Conservation (phyloP, 108 stramenopile genomes). For the Stephanodiscus minutulus region DNA sequence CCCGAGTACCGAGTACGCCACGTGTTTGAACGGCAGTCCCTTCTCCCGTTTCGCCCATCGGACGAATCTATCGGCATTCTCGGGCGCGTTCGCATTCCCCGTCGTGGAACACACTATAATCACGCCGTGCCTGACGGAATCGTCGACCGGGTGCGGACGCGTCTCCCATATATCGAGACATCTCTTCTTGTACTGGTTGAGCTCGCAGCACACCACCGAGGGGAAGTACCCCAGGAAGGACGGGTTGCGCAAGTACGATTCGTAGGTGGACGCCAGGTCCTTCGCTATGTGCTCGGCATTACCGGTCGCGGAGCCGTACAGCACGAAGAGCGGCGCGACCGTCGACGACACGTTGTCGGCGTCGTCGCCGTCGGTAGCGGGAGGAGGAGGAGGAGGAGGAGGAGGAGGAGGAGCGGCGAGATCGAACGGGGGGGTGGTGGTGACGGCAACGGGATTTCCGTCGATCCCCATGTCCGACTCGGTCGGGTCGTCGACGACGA, state of each 20-base stretch:
- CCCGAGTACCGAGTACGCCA: constrained; percentile 71
- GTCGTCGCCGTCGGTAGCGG: neutral
- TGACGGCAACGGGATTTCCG: no score
- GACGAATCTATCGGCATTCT: constrained; percentile 77
- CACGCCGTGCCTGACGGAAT: constrained; percentile 57
- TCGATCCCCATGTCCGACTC: no score
- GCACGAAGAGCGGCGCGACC: constrained; percentile 63
- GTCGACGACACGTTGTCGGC: neutral
- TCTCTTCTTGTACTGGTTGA: constrained; percentile 73
- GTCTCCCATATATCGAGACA: constrained; percentile 54
- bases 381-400: no score
- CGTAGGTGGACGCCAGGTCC: constrained; percentile 65
- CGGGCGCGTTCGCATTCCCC: constrained; percentile 91
- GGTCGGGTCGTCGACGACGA: no score
- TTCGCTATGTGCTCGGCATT: constrained; percentile 84
- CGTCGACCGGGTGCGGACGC: constrained; percentile 16
- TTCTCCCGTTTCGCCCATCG: constrained; percentile 71
- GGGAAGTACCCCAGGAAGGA: constrained; percentile 56
- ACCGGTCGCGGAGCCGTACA: constrained; percentile 81
- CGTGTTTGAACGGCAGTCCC: constrained; percentile 49
- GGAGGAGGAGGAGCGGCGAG: no score
- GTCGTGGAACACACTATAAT: constrained; percentile 85
- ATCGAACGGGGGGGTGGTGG: no score
- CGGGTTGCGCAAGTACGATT: constrained; percentile 41
- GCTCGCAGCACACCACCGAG: constrained; percentile 61